Percentiles rank a stretch among this genome's conserved stretches.
These are phyloP conservation scores for Phylloporus arenicola DNA, from an alignment of 768 basidiomycete species.

Conservation along the genomic window DNA sequence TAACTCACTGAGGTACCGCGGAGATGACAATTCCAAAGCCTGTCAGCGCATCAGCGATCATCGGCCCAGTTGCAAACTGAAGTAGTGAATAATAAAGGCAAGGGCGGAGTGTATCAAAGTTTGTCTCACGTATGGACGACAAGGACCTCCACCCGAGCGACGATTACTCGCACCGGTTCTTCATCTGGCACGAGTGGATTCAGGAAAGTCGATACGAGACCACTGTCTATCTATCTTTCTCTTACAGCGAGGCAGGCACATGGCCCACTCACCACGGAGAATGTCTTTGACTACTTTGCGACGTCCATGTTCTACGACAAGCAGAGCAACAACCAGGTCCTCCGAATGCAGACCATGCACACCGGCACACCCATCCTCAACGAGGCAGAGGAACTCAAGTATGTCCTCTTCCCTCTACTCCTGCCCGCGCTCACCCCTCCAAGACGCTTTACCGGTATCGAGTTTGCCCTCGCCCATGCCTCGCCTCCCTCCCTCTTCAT, in stretches of 20 bases:
- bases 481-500: conserved; percentile 79
- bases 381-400: conserved; percentile 82
- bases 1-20: too few species aligned
- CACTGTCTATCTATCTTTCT: neutral
- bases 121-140: conserved; percentile 37
- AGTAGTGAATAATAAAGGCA: too few species aligned
- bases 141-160: conserved; percentile 73
- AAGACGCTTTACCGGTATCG: conserved; percentile 82
- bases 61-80: too few species aligned
- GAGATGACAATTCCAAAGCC: too few species aligned
- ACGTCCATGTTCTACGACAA: conserved; percentile 93
- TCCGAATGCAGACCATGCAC: conserved; percentile 92
- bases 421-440: conserved; percentile 1
- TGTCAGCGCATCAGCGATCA: too few species aligned
- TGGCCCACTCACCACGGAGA: conserved; percentile 68
- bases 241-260: conserved; percentile 42
- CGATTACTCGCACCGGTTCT: conserved; percentile 77
- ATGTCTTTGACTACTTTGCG: conserved; percentile 87
- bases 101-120: too few species aligned
- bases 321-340: conserved; percentile 85
- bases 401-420: neutral
- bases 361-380: conserved; percentile 71
- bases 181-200: conserved; percentile 91
- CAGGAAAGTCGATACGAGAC: conserved; percentile 43
- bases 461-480: conserved; percentile 81